Conservation (phyloP, 179 eudicot genomes). For the Pouteria campechiana region DNA sequence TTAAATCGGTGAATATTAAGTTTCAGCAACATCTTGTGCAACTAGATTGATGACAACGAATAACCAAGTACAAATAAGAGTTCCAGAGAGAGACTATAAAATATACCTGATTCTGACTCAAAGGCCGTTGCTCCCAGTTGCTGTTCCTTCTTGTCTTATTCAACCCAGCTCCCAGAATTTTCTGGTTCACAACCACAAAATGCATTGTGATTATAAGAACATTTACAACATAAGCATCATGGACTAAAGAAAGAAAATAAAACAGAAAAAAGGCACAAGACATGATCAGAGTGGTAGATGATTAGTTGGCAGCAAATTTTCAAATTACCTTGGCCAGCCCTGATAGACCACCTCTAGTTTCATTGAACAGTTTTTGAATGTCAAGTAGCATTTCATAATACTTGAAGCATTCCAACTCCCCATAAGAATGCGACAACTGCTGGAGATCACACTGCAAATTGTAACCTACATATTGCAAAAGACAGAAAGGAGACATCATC, state of each 20-base stretch:
- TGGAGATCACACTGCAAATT: conserved; percentile 83
- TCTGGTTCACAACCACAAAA: conserved; percentile 24
- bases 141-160: conserved; percentile 93
- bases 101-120: conserved; percentile 66
- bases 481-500: background rate
- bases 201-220: background rate
- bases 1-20: too few relatives aligned
- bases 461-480: conserved; percentile 45
- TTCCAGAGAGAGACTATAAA: too few relatives aligned
- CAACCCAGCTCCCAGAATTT: conserved; percentile 78
- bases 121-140: conserved; percentile 95
- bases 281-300: background rate
- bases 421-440: conserved; percentile 71
- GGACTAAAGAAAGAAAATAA: background rate
- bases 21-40: too few relatives aligned
- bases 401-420: conserved; percentile 62
- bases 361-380: conserved; percentile 83
- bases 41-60: too few relatives aligned
- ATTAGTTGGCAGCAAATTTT: background rate
- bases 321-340: conserved; percentile 71
- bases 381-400: conserved; percentile 91
- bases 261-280: background rate
- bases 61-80: too few relatives aligned
- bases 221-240: too few relatives aligned
- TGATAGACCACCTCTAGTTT: conserved; percentile 75